phyloP scores from a whole-genome alignment of 306 rosid species.

The Mimosa bimucronata region DNA sequence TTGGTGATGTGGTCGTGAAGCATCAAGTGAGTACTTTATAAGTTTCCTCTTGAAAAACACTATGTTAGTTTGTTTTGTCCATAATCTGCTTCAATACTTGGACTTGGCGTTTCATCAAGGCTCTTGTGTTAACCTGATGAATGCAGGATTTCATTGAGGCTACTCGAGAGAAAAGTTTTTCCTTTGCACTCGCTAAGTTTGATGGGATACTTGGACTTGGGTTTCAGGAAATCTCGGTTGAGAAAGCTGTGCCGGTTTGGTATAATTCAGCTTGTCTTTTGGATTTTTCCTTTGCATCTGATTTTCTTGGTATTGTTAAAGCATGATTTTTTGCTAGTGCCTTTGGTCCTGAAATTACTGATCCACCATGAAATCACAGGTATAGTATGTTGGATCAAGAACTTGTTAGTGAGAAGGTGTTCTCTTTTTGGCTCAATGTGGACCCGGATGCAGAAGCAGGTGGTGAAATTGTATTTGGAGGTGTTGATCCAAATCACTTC shows the following conservation, averaged over 20 bases:
- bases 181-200: conserved; percentile 71
- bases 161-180: conserved; percentile 68
- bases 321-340: neutral
- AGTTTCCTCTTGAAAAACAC: conserved; percentile 25
- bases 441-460: conserved; percentile 65
- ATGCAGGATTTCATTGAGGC: conserved; percentile 81
- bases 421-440: conserved; percentile 88
- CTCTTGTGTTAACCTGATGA: conserved; percentile 18
- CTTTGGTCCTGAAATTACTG: conserved; percentile 20
- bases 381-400: conserved; percentile 70
- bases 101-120: neutral
- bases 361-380: conserved; percentile 54
- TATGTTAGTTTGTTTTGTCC: conserved; percentile 10
- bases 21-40: conserved; percentile 54
- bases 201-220: conserved; percentile 93
- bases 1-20: conserved; percentile 63
- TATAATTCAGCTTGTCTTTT: conserved; percentile 37
- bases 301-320: conserved; percentile 16
- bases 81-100: conserved; percentile 24
- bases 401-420: conserved; percentile 64
- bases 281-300: conserved; percentile 18
- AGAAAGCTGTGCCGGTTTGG: conserved; percentile 73
- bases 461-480: conserved; percentile 84
- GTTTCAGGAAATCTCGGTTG: conserved; percentile 82
- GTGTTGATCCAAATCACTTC: conserved; percentile 71